A percentile compares a stretch with the other conserved stretches of the same genome.
Evolutionary conservation across 306 rosid genomes (phyloP).

Genomic region (Cicer yamashitae): DNA sequence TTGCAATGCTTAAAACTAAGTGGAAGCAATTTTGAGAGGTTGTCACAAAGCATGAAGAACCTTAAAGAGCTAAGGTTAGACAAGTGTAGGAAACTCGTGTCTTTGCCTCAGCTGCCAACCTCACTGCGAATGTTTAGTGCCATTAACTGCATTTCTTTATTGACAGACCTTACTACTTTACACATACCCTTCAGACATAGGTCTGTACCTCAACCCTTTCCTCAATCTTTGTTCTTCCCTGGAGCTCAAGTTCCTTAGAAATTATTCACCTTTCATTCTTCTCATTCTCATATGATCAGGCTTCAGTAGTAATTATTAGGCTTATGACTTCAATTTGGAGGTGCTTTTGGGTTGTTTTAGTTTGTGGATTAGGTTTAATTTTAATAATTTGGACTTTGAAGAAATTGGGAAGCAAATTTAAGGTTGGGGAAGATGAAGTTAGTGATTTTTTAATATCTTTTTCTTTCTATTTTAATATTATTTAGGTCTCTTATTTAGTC

Average conservation of each 20-base stretch:
- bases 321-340: too few species aligned
- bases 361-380: too few species aligned
- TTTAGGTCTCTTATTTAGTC: too few species aligned
- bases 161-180: background rate
- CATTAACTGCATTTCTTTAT: conserved; percentile 18
- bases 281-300: background rate
- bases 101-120: conserved; percentile 12
- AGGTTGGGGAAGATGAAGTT: too few species aligned
- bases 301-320: background rate
- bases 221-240: conserved; percentile 25
- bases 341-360: too few species aligned
- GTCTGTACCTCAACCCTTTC: background rate
- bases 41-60: conserved; percentile 22
- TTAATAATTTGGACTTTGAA: too few species aligned
- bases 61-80: conserved; percentile 8
- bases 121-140: conserved; percentile 16
- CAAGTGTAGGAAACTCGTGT: conserved; percentile 10
- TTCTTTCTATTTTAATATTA: too few species aligned
- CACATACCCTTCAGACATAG: conserved; percentile 6
- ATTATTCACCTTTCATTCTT: background rate
- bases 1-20: background rate
- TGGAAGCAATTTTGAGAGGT: conserved; percentile 17
- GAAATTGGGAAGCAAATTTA: too few species aligned
- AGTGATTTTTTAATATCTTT: too few species aligned
- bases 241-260: background rate